Evolutionary conservation across 306 rosid genomes (phyloP), one percentile per base, ranked within the genome.

Genomic region (Astragalus glycyphyllos): DNA sequence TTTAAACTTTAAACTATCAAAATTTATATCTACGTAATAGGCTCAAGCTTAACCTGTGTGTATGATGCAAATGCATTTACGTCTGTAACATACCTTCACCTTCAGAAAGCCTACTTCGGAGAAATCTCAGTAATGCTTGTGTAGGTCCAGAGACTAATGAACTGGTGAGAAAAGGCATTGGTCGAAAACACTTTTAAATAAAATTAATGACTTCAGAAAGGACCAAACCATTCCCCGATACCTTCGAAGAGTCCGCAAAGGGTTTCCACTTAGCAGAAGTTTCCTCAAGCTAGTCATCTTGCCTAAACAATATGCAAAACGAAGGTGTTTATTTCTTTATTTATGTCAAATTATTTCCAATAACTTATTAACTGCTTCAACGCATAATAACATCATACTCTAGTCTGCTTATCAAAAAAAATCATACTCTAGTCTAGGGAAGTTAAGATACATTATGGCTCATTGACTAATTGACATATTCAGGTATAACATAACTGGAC

Each of bases 71-170:
- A 45, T 17, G 50, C 75, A 41, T 54, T 35, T 71, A 41, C 17
- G 23, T 20, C 23, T 51, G 53, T 20, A 42, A 42, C 35, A 72
- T 75, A 87, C 96, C 90, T 88, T 93, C 97, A 81, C 74, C 82
- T 67, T 83, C 87, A 80, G 96, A 84, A 81, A 93, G 97, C 75
- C 97, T 86, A 83, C 94, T 90, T 44, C 70, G 90, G 55, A 93
- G 97, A 86, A 49, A 86, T 80, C 58, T 93, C 77, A 93, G 63
- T 57, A 93, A 83, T 47, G 92, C 82, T 42, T 83, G 84, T 12
- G 98, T 88, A 56, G 96, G 86, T 77, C 98, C 98, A 80, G 92
- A 71, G 74, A 93, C 90, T 82, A 93, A 87, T 70, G 98, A 85
- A 77, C 98, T 93, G 92, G 69, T 17, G 20, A 45, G 77, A 48